phyloP scores from a whole-genome alignment of 2,329 filamentous ascomycete species.

The Domatiomyces catenatus region DNA sequence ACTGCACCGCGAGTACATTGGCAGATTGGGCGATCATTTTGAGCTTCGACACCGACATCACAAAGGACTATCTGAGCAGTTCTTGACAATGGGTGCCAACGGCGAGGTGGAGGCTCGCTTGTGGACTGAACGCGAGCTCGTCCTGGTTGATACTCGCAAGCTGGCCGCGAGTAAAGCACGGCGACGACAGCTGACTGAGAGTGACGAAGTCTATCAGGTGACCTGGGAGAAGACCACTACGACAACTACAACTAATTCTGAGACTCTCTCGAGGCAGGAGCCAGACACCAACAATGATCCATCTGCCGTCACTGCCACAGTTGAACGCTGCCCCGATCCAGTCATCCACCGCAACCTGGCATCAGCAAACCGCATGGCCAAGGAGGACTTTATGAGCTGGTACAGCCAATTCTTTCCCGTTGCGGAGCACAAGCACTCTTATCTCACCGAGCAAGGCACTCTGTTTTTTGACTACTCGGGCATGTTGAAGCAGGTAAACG shows the following conservation, averaged over 20 bases:
- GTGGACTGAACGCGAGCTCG: slow-evolving; percentile 10
- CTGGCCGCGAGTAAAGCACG: slow-evolving; percentile 8
- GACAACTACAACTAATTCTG: neutral
- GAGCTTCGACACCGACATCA: neutral
- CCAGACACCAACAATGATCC: neutral
- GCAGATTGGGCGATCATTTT: slow-evolving; percentile 1
- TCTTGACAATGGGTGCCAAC: slow-evolving; percentile 8
- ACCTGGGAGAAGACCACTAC: slow-evolving; percentile 11
- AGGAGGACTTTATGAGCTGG: slow-evolving; percentile 12
- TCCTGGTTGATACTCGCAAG: slow-evolving; percentile 3
- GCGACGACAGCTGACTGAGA: slow-evolving; percentile 1
- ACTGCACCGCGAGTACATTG: slow-evolving; percentile 1
- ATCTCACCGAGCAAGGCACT: slow-evolving; percentile 5
- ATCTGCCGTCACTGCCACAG: neutral
- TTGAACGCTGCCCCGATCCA: slow-evolving; percentile 4
- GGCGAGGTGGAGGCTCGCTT: slow-evolving; percentile 3
- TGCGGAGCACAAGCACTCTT: slow-evolving; percentile 9
- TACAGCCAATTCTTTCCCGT: slow-evolving; percentile 9
- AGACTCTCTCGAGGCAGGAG: neutral
- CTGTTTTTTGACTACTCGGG: neutral
- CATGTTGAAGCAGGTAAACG: slow-evolving; percentile 7
- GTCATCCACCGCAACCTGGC: slow-evolving; percentile 7
- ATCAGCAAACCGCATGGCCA: slow-evolving; percentile 14
- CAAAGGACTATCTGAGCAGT: slow-evolving; percentile 8
- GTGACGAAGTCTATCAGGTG: slow-evolving; percentile 6